Evolutionary conservation across 768 basidiomycete species (phyloP).

Genomic region (Kwoniella bestiolae): DNA sequence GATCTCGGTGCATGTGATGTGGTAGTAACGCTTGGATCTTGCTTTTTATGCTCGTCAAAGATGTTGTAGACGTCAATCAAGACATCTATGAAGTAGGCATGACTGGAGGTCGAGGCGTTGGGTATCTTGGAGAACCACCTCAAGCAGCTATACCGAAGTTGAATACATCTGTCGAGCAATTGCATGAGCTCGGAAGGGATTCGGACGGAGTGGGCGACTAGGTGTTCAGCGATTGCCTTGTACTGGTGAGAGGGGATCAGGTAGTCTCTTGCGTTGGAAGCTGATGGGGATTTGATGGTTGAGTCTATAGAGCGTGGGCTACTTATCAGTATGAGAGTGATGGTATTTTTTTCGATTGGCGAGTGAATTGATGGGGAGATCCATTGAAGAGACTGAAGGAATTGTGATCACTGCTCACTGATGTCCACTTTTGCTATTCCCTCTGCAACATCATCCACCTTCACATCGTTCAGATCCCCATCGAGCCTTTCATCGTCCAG

Average conservation of each 20-base stretch:
- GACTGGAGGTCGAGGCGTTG: not conserved
- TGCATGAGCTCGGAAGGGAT: constrained; percentile 24
- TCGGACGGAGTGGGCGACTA: constrained; percentile 3
- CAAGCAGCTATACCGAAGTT: constrained; percentile 9
- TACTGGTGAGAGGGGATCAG: constrained; percentile 11
- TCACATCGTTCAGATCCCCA: not conserved
- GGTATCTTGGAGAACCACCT: constrained; percentile 4
- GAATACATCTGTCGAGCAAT: constrained; percentile 23
- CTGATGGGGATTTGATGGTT: too few species aligned
- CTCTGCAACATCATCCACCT: not conserved
- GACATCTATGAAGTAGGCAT: constrained; percentile 19
- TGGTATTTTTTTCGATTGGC: not conserved
- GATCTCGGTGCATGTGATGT: not conserved
- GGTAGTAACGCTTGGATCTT: not conserved
- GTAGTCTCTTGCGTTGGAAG: not conserved
- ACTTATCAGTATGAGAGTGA: too few species aligned
- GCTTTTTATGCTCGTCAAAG: not conserved
- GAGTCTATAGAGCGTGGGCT: too few species aligned
- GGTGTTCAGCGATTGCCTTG: constrained; percentile 2
- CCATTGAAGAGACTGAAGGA: too few species aligned
- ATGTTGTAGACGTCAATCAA: constrained; percentile 7
- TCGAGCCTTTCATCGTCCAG: not conserved
- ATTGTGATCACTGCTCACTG: not conserved
- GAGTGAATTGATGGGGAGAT: not conserved
- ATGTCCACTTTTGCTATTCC: not conserved